Conservation (phyloP, 768 basidiomycete species). For the Psilocybe cubensis region DNA sequence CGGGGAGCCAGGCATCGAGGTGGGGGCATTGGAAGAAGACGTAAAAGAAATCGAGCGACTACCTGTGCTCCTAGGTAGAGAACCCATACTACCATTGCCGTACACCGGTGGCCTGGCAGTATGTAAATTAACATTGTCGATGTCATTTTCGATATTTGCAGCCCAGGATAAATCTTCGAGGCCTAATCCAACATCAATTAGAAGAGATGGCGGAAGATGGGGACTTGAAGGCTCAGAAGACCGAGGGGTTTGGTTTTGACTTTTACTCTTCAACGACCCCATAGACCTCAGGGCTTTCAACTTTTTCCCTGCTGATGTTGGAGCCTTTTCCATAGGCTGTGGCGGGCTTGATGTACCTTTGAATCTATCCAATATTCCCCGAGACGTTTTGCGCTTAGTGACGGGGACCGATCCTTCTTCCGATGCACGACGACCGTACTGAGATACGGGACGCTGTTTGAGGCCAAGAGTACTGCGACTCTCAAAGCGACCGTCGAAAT, state of each 20-base stretch:
- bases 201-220: constrained; percentile 53
- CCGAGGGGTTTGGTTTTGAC: constrained; percentile 43
- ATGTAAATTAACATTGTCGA: constrained; percentile 6
- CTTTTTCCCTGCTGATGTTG: constrained; percentile 43
- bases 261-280: constrained; percentile 74
- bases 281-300: constrained; percentile 81
- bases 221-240: constrained; percentile 51
- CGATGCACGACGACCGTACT: constrained; percentile 34
- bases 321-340: constrained; percentile 38
- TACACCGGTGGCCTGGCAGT: constrained; percentile 40
- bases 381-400: constrained; percentile 62
- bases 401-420: constrained; percentile 29
- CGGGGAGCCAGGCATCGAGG: constrained; percentile 54
- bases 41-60: constrained; percentile 77
- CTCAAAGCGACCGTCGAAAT: constrained; percentile 87
- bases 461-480: constrained; percentile 75
- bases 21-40: constrained; percentile 46
- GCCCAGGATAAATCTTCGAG: constrained; percentile 60
- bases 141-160: constrained; percentile 27
- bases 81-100: constrained; percentile 28
- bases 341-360: constrained; percentile 50
- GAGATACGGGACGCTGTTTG: constrained; percentile 28
- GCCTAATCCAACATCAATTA: constrained; percentile 60
- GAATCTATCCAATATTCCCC: constrained; percentile 67
- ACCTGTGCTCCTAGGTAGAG: constrained; percentile 52